These are phyloP conservation scores for Aspergillus phoenicis DNA, from an alignment of 2,329 filamentous ascomycete species.

Conservation along the genomic window DNA sequence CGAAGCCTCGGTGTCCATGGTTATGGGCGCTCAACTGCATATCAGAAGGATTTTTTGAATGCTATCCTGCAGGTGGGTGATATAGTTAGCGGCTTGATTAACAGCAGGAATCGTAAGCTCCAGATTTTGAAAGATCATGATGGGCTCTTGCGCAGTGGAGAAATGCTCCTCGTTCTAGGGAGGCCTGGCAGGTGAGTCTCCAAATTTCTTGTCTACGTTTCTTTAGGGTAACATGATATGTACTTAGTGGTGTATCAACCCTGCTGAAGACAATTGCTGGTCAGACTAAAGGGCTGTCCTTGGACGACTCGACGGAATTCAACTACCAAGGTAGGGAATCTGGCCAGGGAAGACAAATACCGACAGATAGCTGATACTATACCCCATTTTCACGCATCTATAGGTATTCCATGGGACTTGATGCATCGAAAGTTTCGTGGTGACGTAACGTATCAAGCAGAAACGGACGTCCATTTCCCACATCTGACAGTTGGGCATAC, in stretches of 20 bases:
- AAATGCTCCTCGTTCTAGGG: slow-evolving; percentile 54
- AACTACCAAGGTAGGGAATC: slow-evolving; percentile 65
- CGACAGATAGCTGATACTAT: not conserved
- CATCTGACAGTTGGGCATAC: slow-evolving; percentile 74
- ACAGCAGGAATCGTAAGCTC: slow-evolving; percentile 33
- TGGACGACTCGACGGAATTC: slow-evolving; percentile 68
- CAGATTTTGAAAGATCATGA: slow-evolving; percentile 62
- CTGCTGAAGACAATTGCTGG: slow-evolving; percentile 79
- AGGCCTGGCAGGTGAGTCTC: slow-evolving; percentile 32
- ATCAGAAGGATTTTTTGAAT: slow-evolving; percentile 26
- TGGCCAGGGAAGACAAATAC: not conserved
- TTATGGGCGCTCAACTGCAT: slow-evolving; percentile 39
- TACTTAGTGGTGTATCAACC: slow-evolving; percentile 62
- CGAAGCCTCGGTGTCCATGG: slow-evolving; percentile 44
- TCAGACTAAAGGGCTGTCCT: slow-evolving; percentile 73
- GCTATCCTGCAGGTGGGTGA: not conserved
- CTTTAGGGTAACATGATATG: not conserved
- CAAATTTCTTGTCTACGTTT: not conserved
- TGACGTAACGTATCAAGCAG: slow-evolving; percentile 78
- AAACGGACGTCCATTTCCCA: slow-evolving; percentile 77
- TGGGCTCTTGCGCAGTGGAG: slow-evolving; percentile 55
- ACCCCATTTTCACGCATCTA: slow-evolving; percentile 28
- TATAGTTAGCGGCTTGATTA: not conserved
- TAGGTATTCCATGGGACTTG: not conserved
- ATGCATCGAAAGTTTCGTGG: slow-evolving; percentile 44